phyloP scores from a whole-genome alignment of 176 grass and related monocot genomes.

The Carex cristatella region DNA sequence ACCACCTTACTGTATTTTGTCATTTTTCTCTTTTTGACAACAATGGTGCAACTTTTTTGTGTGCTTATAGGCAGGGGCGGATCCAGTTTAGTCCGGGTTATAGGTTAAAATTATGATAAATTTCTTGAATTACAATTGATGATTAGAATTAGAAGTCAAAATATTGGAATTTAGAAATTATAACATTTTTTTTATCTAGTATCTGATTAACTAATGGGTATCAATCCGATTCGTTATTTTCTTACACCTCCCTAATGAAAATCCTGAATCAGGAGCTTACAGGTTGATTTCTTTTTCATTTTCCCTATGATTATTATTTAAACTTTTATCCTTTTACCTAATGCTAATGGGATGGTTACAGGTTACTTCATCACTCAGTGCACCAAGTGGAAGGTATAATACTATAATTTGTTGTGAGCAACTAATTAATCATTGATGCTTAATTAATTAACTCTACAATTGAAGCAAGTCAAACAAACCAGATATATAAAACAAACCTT shows the following conservation, averaged over 20 bases:
- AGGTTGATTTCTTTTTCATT: background rate
- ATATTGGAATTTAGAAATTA: too few species aligned
- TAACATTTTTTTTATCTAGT: too few species aligned
- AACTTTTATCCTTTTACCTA: background rate
- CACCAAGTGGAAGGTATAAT: background rate
- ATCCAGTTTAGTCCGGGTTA: too few species aligned
- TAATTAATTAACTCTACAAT: background rate
- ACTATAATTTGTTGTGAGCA: background rate
- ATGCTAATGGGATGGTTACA: background rate
- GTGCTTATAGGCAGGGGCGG: background rate
- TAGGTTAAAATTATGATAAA: too few species aligned
- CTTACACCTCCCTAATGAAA: too few species aligned
- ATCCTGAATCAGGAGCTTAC: background rate
- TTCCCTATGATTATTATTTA: background rate
- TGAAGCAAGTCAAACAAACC: conserved; percentile 5
- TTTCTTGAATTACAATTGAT: too few species aligned
- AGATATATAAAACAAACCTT: background rate
- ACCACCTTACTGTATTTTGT: background rate
- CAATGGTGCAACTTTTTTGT: background rate
- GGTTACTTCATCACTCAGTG: background rate
- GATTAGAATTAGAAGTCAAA: too few species aligned
- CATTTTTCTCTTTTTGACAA: background rate
- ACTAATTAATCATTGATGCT: background rate
- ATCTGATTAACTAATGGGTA: too few species aligned
- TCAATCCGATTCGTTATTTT: too few species aligned